Evolutionary conservation across 164 flowering plant species (phyloP), one percentile per base, ranked within the genome.

Genomic region (Umbilicus rupestris): DNA sequence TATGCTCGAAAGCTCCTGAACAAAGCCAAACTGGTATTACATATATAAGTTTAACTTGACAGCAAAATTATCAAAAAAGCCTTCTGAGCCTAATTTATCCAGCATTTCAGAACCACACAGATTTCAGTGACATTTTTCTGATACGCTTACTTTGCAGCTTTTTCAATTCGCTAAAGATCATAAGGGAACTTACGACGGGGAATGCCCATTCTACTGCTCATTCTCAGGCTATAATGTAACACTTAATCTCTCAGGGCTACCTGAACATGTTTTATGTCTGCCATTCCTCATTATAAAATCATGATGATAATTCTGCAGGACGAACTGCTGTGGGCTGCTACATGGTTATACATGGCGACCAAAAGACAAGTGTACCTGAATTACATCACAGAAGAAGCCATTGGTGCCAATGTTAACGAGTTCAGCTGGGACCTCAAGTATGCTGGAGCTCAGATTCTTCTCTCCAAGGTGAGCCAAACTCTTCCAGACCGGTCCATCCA

Each of bases 201-300:
- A 90, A 71, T 89, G 98, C 83, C 98, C 97, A 28, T 89, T 89
- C 76, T 90, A 94, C 66, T 90, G 97, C 83, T 89, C 97, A n/a
- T 78, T 17, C 71, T 90, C 98, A 0, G 96, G 98, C 70, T 90
- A 76, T 37, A 85, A 93, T 73, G 98, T 92, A 83, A 77, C 45
- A 20, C 35, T 62, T 62, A 70, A 45, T 70, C 63, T 46, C 46
- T 64, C 50, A 71, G 59, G 3, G 37, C 16, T 33, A 52, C 16
- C 47, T 1, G 65, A 19, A 6, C 19, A 35, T 62, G 45, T 35
- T 62, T 30, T 29, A 12, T 41, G 26, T 22, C 3, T 26, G 26
- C 14, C 44, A 14, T 3, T 17, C 19, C 12, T 37, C 15, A 16
- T 26, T 45, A 2, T 19, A 16, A 44, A 29, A 31, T 2, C n/a